Base-by-base conservation (phyloP, 257 asterid genomes). In the Solanum lycopersicoides region DNA sequence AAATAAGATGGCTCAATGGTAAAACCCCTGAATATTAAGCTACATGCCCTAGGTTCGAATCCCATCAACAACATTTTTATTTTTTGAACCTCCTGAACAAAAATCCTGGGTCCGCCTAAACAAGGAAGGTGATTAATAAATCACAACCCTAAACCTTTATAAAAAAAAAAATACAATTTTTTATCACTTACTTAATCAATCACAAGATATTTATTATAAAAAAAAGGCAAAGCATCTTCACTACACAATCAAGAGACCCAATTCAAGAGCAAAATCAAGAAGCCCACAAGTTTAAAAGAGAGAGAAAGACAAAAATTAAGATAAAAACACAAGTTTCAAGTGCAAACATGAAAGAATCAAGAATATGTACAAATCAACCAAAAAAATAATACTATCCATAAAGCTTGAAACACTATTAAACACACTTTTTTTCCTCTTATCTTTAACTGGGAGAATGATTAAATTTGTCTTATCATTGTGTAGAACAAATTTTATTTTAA, bases 321-420 rank as follows among this genome's bases (percentile, higher is more conserved):
- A 7, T 76, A 45, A 76, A 50, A 9, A 76, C 28, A 72, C 45
- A 72, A 7, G 60, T 21, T 50, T 50, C 15, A 50, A 50, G 60
- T 50, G 60, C 15, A 50, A 50, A 50, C 60, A 50, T 50, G 60
- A 50, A 89, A 86, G 91, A 87, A 82, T 21, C 32, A 82, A 89
- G 30, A 23, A 20, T 92, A 76, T 15, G 60, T 95, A 97, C 77
- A 92, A 93, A 92, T 92, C 90, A 84, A 92, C 28, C 87, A 15
- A 50, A 89, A 80, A 72, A 90, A 74, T 14, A 93, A 68, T 16
- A 86, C 89, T 66, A 91, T 85, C 77, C 92, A 88, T 74, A 92
- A 84, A 84, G 89, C 90, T 30, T 69, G 85, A 90, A 91, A 88
- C 82, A 75, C 77, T 86, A 50, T 53, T 18, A 18, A 0, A 7